These are phyloP conservation scores for Calycina marina DNA, from an alignment of 2,329 filamentous ascomycete species.

Conservation along the genomic window DNA sequence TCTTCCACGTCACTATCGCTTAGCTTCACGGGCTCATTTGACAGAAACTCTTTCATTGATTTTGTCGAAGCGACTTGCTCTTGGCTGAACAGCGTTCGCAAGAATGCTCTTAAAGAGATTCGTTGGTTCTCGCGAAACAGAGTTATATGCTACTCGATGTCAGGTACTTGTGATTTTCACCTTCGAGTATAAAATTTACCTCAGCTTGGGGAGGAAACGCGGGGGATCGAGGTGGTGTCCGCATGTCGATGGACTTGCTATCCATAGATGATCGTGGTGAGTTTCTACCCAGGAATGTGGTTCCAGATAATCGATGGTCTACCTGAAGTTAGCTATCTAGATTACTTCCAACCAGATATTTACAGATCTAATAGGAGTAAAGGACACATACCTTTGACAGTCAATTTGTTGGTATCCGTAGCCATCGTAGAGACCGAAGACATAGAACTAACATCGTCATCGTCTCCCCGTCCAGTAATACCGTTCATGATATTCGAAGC, in stretches of 20 bases:
- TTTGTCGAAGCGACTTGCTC: conserved; percentile 69
- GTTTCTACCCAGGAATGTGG: conserved; percentile 4
- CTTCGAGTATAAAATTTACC: too few species aligned
- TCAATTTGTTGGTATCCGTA: conserved; percentile 23
- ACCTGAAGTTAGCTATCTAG: conserved; percentile 2
- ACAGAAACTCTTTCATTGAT: conserved; percentile 75
- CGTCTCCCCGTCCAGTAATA: conserved; percentile 36
- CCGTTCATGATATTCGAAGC: conserved; percentile 40
- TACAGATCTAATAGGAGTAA: neutral
- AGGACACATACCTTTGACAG: conserved; percentile 26
- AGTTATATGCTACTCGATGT: conserved; percentile 42
- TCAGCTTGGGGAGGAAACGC: too few species aligned
- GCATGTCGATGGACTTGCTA: conserved; percentile 1
- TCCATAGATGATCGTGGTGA: conserved; percentile 7
- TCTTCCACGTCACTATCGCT: conserved; percentile 76
- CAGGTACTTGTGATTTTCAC: too few species aligned
- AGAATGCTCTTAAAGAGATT: conserved; percentile 77
- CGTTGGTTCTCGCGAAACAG: conserved; percentile 81
- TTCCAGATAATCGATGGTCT: conserved; percentile 10
- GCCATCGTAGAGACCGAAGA: conserved; percentile 32
- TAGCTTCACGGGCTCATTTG: conserved; percentile 52
- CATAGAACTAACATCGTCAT: conserved; percentile 62
- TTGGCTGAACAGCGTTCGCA: conserved; percentile 77
- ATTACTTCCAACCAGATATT: too few species aligned
- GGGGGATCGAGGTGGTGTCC: neutral